These are phyloP conservation scores for Tremella yokohamensis DNA, from an alignment of 768 basidiomycete species.

Conservation along the genomic window DNA sequence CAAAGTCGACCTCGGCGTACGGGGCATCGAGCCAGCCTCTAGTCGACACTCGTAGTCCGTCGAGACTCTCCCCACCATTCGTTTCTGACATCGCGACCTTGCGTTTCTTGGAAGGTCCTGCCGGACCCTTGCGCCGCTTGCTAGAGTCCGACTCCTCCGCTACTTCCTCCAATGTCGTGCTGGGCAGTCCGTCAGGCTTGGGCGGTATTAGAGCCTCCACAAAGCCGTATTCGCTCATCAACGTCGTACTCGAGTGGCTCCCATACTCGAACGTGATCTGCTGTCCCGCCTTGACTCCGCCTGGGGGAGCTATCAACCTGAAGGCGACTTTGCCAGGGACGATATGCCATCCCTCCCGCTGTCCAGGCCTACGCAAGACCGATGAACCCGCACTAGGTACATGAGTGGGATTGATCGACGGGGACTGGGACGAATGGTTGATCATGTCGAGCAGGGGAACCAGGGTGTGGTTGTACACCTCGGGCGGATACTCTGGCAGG, in stretches of 20 bases:
- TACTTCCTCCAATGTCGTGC: too few species aligned
- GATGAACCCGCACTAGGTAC: constrained; percentile 52
- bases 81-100: too few species aligned
- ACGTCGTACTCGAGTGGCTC: constrained; percentile 66
- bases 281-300: constrained; percentile 56
- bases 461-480: constrained; percentile 74
- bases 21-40: too few species aligned
- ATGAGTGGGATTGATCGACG: constrained; percentile 29
- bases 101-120: too few species aligned
- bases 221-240: constrained; percentile 92
- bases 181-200: background rate
- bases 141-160: too few species aligned
- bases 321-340: constrained; percentile 38
- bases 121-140: too few species aligned
- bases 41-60: too few species aligned
- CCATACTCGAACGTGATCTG: constrained; percentile 80
- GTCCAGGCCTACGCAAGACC: background rate
- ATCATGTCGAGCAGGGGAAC: constrained; percentile 89
- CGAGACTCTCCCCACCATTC: too few species aligned
- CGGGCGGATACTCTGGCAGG: constrained; percentile 54
- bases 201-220: constrained; percentile 47
- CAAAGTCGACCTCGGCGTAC: constrained; percentile 63
- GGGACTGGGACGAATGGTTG: constrained; percentile 60
- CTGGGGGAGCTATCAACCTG: constrained; percentile 54
- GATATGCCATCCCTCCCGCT: constrained; percentile 8